phyloP scores from a whole-genome alignment of 1,284 basidiomycete genomes.

The Inonotus hispidus region DNA sequence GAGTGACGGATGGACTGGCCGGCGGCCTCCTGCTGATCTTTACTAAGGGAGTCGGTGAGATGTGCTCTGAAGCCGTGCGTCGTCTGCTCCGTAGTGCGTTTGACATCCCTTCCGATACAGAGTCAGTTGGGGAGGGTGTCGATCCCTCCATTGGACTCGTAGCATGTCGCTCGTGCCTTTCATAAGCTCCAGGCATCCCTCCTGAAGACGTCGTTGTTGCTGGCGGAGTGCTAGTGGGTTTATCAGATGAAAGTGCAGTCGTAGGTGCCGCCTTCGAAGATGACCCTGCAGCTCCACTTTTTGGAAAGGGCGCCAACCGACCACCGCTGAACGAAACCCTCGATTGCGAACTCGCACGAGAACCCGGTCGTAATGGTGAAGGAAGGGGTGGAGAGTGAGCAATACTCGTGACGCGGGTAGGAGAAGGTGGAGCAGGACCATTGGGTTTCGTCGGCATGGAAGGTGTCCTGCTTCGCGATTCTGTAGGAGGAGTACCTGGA shows the following conservation, averaged over 20 bases:
- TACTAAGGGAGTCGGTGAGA: neutral
- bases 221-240: slow-evolving; percentile 15
- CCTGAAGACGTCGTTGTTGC: slow-evolving; percentile 7
- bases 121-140: slow-evolving; percentile 17
- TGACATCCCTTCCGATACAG: slow-evolving; percentile 18
- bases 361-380: slow-evolving; percentile 17
- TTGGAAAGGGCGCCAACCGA: slow-evolving; percentile 17
- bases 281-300: neutral
- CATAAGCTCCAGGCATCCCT: neutral
- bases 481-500: slow-evolving; percentile 13
- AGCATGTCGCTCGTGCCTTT: neutral
- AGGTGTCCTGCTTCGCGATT: slow-evolving; percentile 12
- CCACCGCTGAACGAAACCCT: slow-evolving; percentile 18
- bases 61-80: slow-evolving; percentile 17
- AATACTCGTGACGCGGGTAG: slow-evolving; percentile 5
- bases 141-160: slow-evolving; percentile 10
- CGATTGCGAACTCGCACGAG: slow-evolving; percentile 18
- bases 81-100: slow-evolving; percentile 13
- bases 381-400: slow-evolving; percentile 16
- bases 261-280: slow-evolving; percentile 17
- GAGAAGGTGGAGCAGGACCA: slow-evolving; percentile 11
- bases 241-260: slow-evolving; percentile 18
- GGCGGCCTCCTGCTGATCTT: slow-evolving; percentile 4
- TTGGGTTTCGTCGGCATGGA: slow-evolving; percentile 2
- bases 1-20: neutral